Percentiles rank a stretch among this genome's conserved stretches.
phyloP scores from a whole-genome alignment of 208 protist genomes.

The Strigomonas oncopelti region DNA sequence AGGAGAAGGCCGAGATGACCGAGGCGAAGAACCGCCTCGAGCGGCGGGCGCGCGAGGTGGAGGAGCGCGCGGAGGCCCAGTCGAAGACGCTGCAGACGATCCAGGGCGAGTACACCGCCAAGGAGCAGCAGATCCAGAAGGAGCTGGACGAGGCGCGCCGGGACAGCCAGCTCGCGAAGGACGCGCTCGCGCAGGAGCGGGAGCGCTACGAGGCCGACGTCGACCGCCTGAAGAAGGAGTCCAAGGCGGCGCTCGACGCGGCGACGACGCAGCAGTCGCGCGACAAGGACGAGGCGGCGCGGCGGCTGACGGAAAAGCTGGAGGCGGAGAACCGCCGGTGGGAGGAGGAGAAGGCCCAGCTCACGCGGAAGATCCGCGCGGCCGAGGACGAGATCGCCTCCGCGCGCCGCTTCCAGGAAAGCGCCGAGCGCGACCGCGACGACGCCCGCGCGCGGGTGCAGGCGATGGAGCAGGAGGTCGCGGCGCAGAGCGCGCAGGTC shows the following conservation, averaged over 20 bases:
- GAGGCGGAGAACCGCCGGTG: slow-evolving; percentile 33
- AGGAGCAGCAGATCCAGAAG: slow-evolving; percentile 23
- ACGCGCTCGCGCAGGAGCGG: slow-evolving; percentile 20
- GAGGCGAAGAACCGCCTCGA: slow-evolving; percentile 44
- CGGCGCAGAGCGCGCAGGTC: slow-evolving; percentile 25
- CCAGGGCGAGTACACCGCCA: slow-evolving; percentile 33
- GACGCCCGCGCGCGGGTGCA: slow-evolving; percentile 18
- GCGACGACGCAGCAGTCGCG: slow-evolving; percentile 21
- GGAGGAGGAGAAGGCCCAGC: slow-evolving; percentile 37
- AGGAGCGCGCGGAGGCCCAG: slow-evolving; percentile 37
- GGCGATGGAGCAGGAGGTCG: slow-evolving; percentile 37
- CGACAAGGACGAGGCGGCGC: slow-evolving; percentile 25
- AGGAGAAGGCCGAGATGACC: slow-evolving; percentile 36
- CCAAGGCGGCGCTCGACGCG: slow-evolving; percentile 30
- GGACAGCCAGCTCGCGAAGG: slow-evolving; percentile 32
- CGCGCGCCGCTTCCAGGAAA: slow-evolving; percentile 22
- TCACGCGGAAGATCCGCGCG: slow-evolving; percentile 23
- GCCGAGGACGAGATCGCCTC: slow-evolving; percentile 38
- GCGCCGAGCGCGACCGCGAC: slow-evolving; percentile 25
- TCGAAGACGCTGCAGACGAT: slow-evolving; percentile 41
- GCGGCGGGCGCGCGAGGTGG: slow-evolving; percentile 39
- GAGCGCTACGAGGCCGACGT: slow-evolving; percentile 50
- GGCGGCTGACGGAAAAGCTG: slow-evolving; percentile 32
- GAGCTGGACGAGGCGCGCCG: slow-evolving; percentile 51
- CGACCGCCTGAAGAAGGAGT: slow-evolving; percentile 27